phyloP scores from a whole-genome alignment of 108 stramenopile species.

The Cylindrotheca closterium region DNA sequence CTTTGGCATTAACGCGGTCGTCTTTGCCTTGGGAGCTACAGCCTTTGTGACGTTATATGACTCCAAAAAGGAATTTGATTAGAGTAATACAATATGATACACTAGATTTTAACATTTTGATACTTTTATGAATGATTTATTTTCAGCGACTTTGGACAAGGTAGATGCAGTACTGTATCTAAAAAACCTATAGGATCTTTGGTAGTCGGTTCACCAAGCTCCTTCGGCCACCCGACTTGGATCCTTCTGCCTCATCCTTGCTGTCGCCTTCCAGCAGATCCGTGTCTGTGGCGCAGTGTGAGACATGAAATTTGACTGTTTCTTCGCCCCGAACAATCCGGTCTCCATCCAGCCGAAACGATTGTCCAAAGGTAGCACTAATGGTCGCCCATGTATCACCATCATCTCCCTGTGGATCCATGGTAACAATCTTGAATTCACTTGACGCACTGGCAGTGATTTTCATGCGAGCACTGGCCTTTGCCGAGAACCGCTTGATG shows the following conservation, averaged over 20 bases:
- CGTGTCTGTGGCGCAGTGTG: no score
- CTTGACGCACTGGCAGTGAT: slow-evolving; percentile 63
- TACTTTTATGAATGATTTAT: neutral
- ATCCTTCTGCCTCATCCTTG: neutral
- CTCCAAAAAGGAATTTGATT: slow-evolving; percentile 16
- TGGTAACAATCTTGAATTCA: slow-evolving; percentile 76
- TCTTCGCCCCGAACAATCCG: slow-evolving; percentile 77
- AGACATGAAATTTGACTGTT: slow-evolving; percentile 53
- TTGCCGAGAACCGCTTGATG: slow-evolving; percentile 23
- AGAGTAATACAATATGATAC: slow-evolving; percentile 2
- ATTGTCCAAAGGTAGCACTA: slow-evolving; percentile 71
- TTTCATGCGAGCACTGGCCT: slow-evolving; percentile 42
- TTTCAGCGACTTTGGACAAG: neutral
- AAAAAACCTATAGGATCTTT: no score
- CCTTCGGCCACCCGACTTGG: neutral
- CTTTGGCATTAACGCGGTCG: slow-evolving; percentile 59
- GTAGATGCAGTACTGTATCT: no score
- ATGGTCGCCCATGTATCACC: slow-evolving; percentile 79
- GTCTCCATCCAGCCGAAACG: slow-evolving; percentile 67
- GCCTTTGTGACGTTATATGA: slow-evolving; percentile 57
- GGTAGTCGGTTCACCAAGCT: no score
- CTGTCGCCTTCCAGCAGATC: no score
- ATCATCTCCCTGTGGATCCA: slow-evolving; percentile 75
- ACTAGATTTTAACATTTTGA: neutral
- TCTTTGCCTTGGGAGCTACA: slow-evolving; percentile 63